Conservation (phyloP, 2,329 filamentous ascomycete genomes). For the Amauroascus niger region DNA sequence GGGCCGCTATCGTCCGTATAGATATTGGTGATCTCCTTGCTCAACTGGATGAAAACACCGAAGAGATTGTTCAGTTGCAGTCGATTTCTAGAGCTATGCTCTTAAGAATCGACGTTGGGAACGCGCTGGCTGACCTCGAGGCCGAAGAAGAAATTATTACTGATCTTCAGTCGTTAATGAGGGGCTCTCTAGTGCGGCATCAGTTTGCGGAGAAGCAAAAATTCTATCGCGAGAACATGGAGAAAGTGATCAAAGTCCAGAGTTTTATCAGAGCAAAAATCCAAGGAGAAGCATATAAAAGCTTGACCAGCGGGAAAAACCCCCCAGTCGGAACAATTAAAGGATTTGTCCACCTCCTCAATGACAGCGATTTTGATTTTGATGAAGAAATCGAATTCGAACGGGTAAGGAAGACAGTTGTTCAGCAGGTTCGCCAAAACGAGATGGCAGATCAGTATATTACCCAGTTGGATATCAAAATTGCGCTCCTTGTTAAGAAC, state of each 20-base stretch:
- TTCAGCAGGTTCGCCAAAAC: slow-evolving; percentile 94
- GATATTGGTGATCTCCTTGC: slow-evolving; percentile 49
- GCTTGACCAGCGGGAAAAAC: slow-evolving; percentile 88
- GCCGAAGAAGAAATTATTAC: slow-evolving; percentile 69
- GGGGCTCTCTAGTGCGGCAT: slow-evolving; percentile 62
- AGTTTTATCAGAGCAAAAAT: slow-evolving; percentile 92
- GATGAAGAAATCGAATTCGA: slow-evolving; percentile 98
- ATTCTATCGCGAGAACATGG: slow-evolving; percentile 93
- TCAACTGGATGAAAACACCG: slow-evolving; percentile 58
- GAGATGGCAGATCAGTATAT: slow-evolving; percentile 97
- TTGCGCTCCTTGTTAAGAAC: slow-evolving; percentile 95
- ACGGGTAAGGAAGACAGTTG: slow-evolving; percentile 84
- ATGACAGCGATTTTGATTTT: slow-evolving; percentile 97
- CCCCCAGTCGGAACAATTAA: slow-evolving; percentile 94
- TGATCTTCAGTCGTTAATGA: slow-evolving; percentile 63
- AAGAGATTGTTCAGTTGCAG: slow-evolving; percentile 62
- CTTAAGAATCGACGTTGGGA: slow-evolving; percentile 61
- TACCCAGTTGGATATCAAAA: slow-evolving; percentile 97
- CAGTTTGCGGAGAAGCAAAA: slow-evolving; percentile 75
- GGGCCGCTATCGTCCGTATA: slow-evolving; percentile 35
- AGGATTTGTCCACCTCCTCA: slow-evolving; percentile 93
- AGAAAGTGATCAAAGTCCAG: slow-evolving; percentile 97
- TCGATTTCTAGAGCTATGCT: slow-evolving; percentile 69
- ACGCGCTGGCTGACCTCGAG: slow-evolving; percentile 65
- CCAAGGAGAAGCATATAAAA: slow-evolving; percentile 97